A percentile compares a stretch with the other conserved stretches of the same genome.
phyloP scores from a whole-genome alignment of 1,139 yeast genomes.

The Blastobotrys proliferans region DNA sequence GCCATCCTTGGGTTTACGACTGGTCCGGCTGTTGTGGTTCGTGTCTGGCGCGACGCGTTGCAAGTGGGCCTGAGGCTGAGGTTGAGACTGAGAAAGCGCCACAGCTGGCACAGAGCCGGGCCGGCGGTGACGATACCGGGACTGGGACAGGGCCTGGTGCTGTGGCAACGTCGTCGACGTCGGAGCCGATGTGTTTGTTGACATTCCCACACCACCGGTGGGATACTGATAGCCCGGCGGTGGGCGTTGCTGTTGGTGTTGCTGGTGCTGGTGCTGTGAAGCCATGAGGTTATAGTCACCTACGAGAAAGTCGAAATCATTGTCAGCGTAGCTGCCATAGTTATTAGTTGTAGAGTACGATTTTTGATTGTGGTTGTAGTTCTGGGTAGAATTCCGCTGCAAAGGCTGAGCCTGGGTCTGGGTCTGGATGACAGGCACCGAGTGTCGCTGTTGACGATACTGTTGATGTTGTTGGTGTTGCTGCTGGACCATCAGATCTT shows the following conservation, averaged over 20 bases:
- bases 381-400: too few relatives aligned
- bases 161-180: conserved; percentile 13
- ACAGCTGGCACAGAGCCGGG: too few relatives aligned
- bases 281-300: background rate
- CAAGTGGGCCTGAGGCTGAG: background rate
- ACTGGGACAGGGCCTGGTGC: conserved; percentile 6
- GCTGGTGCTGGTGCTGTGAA: conserved; percentile 9
- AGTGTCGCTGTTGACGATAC: background rate
- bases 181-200: conserved; percentile 4
- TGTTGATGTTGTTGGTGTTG: conserved; percentile 4
- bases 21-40: background rate
- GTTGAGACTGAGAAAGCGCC: background rate
- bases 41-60: conserved; percentile 1
- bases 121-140: too few relatives aligned
- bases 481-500: conserved; percentile 2
- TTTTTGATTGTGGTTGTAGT: too few relatives aligned
- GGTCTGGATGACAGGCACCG: too few relatives aligned
- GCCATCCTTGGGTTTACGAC: background rate
- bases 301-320: too few relatives aligned
- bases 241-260: background rate
- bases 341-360: too few relatives aligned
- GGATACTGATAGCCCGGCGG: background rate
- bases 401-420: too few relatives aligned
- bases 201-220: conserved; percentile 5
- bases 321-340: too few relatives aligned